A percentile compares a stretch with the other conserved stretches of the same genome.
Conservation (phyloP, 208 protist species). For the Trypanosoma cruzi region DNA sequence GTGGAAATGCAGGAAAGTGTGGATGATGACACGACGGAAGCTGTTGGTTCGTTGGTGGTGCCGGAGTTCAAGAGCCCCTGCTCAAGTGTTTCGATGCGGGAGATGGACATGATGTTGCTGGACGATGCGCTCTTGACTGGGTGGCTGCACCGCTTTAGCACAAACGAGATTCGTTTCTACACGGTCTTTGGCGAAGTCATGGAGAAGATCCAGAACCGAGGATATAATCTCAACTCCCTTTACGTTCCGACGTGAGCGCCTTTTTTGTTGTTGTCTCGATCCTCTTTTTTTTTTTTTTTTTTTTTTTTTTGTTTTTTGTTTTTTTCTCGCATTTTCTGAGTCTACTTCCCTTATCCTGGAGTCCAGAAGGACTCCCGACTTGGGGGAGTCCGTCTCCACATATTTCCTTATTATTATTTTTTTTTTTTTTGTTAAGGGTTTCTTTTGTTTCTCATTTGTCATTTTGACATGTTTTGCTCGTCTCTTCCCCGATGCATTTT, state of each 20-base stretch:
- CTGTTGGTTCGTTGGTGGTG: slow-evolving; percentile 29
- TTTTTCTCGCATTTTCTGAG: neutral
- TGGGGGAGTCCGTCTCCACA: neutral
- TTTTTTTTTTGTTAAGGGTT: neutral
- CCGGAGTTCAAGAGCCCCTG: slow-evolving; percentile 57
- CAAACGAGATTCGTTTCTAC: slow-evolving; percentile 79
- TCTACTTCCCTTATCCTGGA: slow-evolving; percentile 8
- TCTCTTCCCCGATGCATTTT: too few relatives aligned
- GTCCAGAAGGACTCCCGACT: neutral
- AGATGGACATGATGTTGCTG: slow-evolving; percentile 82
- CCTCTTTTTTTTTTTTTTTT: slow-evolving; percentile 9
- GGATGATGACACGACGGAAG: slow-evolving; percentile 5
- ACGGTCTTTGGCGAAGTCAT: slow-evolving; percentile 58
- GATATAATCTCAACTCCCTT: slow-evolving; percentile 80
- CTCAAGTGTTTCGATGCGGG: slow-evolving; percentile 74
- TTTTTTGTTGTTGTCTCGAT: slow-evolving; percentile 7
- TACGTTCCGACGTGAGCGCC: slow-evolving; percentile 27
- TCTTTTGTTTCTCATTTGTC: too few relatives aligned
- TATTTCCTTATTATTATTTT: neutral
- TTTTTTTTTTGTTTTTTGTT: slow-evolving; percentile 30
- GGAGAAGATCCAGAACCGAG: slow-evolving; percentile 59
- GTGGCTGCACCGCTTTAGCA: slow-evolving; percentile 71
- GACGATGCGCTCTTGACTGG: slow-evolving; percentile 76
- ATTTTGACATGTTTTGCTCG: neutral
- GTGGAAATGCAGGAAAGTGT: slow-evolving; percentile 14